Conservation (phyloP, 306 rosid genomes). For the Prunus armeniaca region DNA sequence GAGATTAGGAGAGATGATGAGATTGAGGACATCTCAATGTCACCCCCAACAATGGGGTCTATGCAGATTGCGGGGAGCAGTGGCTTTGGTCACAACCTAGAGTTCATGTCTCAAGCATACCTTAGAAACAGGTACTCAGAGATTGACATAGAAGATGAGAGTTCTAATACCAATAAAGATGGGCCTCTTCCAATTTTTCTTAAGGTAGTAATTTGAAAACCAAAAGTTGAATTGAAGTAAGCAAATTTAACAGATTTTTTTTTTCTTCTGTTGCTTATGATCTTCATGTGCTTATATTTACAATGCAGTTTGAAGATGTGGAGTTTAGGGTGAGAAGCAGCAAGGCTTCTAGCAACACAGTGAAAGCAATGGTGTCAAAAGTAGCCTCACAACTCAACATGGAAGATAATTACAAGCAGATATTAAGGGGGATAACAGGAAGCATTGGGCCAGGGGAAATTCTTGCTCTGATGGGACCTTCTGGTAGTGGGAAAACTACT, state of each 20-base stretch:
- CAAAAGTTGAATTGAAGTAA: too few relatives aligned
- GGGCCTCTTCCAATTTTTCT: constrained; percentile 84
- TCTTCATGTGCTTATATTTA: neutral
- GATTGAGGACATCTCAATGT: constrained; percentile 51
- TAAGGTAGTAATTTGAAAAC: constrained; percentile 40
- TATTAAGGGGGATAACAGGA: constrained; percentile 86
- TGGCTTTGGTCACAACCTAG: constrained; percentile 58
- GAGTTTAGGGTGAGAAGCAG: constrained; percentile 64
- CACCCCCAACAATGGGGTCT: constrained; percentile 49
- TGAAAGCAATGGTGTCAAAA: constrained; percentile 56
- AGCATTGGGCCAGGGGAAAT: constrained; percentile 92
- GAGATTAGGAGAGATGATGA: constrained; percentile 66
- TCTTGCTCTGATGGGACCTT: constrained; percentile 97
- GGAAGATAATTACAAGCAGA: constrained; percentile 62
- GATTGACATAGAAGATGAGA: constrained; percentile 53
- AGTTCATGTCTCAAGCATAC: constrained; percentile 59
- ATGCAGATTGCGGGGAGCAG: constrained; percentile 62
- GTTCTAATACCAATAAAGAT: constrained; percentile 31
- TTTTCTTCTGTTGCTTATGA: neutral
- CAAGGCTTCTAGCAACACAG: constrained; percentile 37
- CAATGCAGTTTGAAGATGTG: constrained; percentile 89
- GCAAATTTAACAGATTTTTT: too few relatives aligned
- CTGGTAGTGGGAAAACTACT: constrained; percentile 97
- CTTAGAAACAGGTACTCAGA: constrained; percentile 57
- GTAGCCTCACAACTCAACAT: constrained; percentile 41